phyloP scores from a whole-genome alignment of 116 monocot genomes.

The Posidonia oceanica region DNA sequence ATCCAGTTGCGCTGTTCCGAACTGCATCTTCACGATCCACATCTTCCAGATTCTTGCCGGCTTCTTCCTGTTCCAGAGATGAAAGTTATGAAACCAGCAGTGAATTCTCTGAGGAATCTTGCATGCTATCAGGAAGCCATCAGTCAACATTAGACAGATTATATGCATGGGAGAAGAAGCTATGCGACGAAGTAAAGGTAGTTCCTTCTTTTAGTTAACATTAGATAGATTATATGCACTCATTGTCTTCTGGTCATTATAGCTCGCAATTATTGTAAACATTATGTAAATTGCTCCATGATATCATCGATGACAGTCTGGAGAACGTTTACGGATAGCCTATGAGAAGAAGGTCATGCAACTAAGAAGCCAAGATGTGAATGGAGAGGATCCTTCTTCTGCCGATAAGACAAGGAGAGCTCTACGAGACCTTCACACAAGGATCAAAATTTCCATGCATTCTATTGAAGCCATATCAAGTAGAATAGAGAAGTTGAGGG shows the following conservation, averaged over 20 bases:
- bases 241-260: background rate
- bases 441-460: conserved; percentile 61
- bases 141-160: conserved; percentile 84
- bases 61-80: conserved; percentile 33
- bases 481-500: conserved; percentile 65
- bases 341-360: conserved; percentile 75
- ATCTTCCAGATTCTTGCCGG: conserved; percentile 61
- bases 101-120: conserved; percentile 67
- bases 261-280: background rate
- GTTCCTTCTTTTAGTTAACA: background rate
- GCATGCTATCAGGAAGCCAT: conserved; percentile 75
- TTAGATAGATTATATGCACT: background rate
- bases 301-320: conserved; percentile 29
- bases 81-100: conserved; percentile 61
- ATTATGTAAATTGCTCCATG: background rate
- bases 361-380: conserved; percentile 54
- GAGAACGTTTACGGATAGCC: conserved; percentile 56
- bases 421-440: conserved; percentile 51
- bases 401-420: conserved; percentile 56
- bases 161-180: conserved; percentile 96
- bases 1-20: conserved; percentile 66
- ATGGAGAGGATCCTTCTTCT: conserved; percentile 52
- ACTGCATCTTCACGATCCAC: conserved; percentile 49
- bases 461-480: conserved; percentile 66
- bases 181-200: conserved; percentile 97